Base-by-base conservation (phyloP, 495 filamentous ascomycete genomes). In the Penicillium atrosanguineum region DNA sequence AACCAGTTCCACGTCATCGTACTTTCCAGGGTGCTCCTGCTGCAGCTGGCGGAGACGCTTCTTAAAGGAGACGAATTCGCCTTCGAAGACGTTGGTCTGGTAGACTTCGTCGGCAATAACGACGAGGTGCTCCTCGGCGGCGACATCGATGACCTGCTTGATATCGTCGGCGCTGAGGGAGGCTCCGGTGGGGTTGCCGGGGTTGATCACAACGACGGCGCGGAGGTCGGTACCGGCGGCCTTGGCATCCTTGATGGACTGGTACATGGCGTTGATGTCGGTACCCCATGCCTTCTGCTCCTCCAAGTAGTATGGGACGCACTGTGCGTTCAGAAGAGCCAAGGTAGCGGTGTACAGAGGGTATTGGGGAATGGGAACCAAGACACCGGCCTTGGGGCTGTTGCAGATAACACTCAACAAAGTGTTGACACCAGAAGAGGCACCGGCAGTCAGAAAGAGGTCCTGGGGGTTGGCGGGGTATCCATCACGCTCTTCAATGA, bases 281-380 rank as follows among this genome's bases (percentile, higher is more conserved):
- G 94, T 97, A 49, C 88, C 87, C 94, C 94, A 98, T 16, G 81
- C 78, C 67, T 83, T 82, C 48, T 81, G 69, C 72, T 98, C 94
- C 52, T 97, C 87, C 43, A 98, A 82, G 69, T 88, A 87, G 71
- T 98, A 98, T 12, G 92, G 91, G 20, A 98, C 94, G 61, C 87
- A 90, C 38, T 80, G 80, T 15, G 95, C 90, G 70, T 96, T 83
- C 55, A 96, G 79, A 15, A 98, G 73, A 20, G 91, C 72, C 48
- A 98, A 82, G 2, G 93, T 96, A 37, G 94, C 94, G 25, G 95
- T 97, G 73, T 98, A 98, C 37, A 98, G 85, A 11, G 94, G 94
- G 68, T 98, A 98, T 72, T 98, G 94, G 7, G 94, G 94, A 56
- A 98, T 97, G 6, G 94, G 94, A 19, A 98, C 87, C 26, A 98